phyloP scores from a whole-genome alignment of 2,329 filamentous ascomycete genomes.

The Paecilomyces sp. region DNA sequence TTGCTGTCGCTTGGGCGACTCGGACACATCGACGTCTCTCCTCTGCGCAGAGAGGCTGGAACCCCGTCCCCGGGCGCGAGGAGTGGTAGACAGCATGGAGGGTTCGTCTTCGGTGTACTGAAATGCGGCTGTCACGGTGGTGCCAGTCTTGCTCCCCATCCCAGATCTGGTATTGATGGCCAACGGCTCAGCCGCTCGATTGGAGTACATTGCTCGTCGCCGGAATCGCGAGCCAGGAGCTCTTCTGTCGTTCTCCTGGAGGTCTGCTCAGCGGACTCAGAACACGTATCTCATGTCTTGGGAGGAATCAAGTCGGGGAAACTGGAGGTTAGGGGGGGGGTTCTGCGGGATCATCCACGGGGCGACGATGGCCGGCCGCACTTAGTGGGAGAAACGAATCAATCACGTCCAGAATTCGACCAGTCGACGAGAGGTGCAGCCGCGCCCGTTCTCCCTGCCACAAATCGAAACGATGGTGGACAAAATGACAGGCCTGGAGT shows the following conservation, averaged over 20 bases:
- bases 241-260: not conserved
- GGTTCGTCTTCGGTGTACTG: slow-evolving; percentile 35
- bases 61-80: slow-evolving; percentile 23
- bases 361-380: not conserved
- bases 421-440: not conserved
- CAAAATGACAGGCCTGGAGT: not conserved
- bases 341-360: slow-evolving; percentile 1
- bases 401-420: slow-evolving; percentile 4
- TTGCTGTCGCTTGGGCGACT: slow-evolving; percentile 18
- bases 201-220: slow-evolving; percentile 23
- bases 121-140: slow-evolving; percentile 34
- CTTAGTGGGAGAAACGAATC: slow-evolving; percentile 2
- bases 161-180: slow-evolving; percentile 24
- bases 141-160: slow-evolving; percentile 27
- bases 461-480: not conserved
- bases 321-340: not conserved
- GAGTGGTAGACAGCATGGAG: slow-evolving; percentile 20
- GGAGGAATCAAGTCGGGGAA: not conserved
- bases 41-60: slow-evolving; percentile 21
- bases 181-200: slow-evolving; percentile 24
- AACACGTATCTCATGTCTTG: not conserved
- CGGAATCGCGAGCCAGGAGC: not conserved
- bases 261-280: not conserved
- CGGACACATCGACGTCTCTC: slow-evolving; percentile 11
- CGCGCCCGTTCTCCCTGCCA: not conserved